phyloP scores from a whole-genome alignment of 148 eudicot species.

The Polygonum aviculare region DNA sequence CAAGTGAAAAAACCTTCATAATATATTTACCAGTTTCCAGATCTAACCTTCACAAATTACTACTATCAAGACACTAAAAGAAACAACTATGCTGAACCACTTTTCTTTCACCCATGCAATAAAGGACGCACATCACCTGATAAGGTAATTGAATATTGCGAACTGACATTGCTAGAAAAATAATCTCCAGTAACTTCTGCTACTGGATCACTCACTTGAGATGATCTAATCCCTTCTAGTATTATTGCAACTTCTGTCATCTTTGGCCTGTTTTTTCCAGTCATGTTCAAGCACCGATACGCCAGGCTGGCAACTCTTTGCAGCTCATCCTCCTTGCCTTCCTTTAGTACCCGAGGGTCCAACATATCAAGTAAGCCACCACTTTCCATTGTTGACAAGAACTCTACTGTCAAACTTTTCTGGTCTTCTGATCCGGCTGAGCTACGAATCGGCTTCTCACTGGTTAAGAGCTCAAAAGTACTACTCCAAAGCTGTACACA shows the following conservation, averaged over 20 bases:
- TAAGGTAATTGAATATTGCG: background rate
- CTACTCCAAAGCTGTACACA: conserved; percentile 8
- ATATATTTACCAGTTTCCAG: too few relatives aligned
- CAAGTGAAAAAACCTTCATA: too few relatives aligned
- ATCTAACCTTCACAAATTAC: too few relatives aligned
- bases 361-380: background rate
- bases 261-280: background rate
- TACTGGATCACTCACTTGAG: background rate
- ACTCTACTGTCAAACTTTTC: background rate
- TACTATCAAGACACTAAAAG: too few relatives aligned
- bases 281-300: background rate
- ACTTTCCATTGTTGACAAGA: background rate
- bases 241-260: conserved; percentile 11
- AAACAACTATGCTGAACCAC: too few relatives aligned
- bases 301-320: background rate
- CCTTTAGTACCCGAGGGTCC: background rate
- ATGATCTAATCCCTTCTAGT: background rate
- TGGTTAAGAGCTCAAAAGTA: background rate
- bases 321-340: background rate
- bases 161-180: background rate
- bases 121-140: background rate
- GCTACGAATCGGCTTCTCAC: background rate
- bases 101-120: too few relatives aligned
- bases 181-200: background rate
- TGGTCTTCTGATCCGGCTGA: background rate